Evolutionary conservation across 2,329 filamentous ascomycete genomes (phyloP).

Genomic region (Endocalyx cinctus): DNA sequence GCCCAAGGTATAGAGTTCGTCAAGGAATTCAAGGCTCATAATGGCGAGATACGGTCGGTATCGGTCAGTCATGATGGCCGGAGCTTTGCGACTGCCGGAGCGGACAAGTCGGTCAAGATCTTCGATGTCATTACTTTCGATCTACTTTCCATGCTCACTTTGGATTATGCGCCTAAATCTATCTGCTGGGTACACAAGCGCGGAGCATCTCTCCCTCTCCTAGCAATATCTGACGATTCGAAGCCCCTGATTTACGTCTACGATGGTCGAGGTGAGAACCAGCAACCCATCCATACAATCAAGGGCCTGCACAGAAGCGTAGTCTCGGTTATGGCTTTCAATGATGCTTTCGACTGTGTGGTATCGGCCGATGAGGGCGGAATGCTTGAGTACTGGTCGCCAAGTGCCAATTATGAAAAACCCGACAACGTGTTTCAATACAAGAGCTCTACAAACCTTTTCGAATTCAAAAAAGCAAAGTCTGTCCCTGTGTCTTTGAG

Average conservation of each 20-base stretch:
- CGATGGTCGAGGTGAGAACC: constrained; percentile 81
- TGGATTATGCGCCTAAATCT: constrained; percentile 70
- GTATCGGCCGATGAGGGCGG: constrained; percentile 83
- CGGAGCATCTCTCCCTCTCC: constrained; percentile 79
- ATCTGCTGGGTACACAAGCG: constrained; percentile 90
- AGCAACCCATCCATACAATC: constrained; percentile 71
- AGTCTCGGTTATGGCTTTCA: constrained; percentile 84
- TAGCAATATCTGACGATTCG: constrained; percentile 75
- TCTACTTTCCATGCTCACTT: constrained; percentile 73
- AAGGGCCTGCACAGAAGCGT: constrained; percentile 75
- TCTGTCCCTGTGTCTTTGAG: constrained; percentile 76
- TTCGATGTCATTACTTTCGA: constrained; percentile 84
- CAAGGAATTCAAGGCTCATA: constrained; percentile 93
- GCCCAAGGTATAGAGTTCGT: constrained; percentile 91
- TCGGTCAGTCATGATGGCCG: constrained; percentile 85
- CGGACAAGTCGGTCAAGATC: constrained; percentile 74
- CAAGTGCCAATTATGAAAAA: constrained; percentile 77
- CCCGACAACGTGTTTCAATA: constrained; percentile 86
- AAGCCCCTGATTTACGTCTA: constrained; percentile 75
- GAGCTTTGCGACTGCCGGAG: constrained; percentile 86
- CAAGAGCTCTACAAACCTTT: constrained; percentile 90
- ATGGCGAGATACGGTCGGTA: constrained; percentile 76
- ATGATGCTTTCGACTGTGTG: constrained; percentile 83
- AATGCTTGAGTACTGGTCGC: constrained; percentile 96
- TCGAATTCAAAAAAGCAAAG: constrained; percentile 96